Evolutionary conservation across 2,329 filamentous ascomycete species (phyloP).

Genomic region (Cladophialophora yegresii): DNA sequence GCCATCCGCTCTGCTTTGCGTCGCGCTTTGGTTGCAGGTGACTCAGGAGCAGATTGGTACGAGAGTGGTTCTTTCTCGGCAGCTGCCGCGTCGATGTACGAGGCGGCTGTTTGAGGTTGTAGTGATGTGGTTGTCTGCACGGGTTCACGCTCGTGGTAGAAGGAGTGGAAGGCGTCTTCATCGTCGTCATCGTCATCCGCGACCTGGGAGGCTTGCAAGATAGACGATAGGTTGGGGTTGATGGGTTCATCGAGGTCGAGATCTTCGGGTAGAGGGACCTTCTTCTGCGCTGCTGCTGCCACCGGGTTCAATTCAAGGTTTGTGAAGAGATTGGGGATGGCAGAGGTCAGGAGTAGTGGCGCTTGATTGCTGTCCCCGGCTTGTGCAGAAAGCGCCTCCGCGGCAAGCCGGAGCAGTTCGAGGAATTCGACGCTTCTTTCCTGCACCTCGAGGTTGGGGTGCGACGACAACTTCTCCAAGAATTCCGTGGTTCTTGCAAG

Average conservation of each 20-base stretch:
- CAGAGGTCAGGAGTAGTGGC: conserved; percentile 83
- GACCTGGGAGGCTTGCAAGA: conserved; percentile 59
- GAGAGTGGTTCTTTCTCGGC: conserved; percentile 37
- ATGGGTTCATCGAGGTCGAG: conserved; percentile 81
- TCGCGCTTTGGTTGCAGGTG: conserved; percentile 68
- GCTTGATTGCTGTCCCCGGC: conserved; percentile 54
- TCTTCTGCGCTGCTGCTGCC: conserved; percentile 75
- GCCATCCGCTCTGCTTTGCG: conserved; percentile 76
- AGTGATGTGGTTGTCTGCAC: conserved; percentile 31
- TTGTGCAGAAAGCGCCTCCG: conserved; percentile 63
- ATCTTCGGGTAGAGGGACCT: conserved; percentile 75
- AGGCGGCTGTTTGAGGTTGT: conserved; percentile 21
- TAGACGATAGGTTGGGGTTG: conserved; percentile 68
- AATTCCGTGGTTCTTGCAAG: conserved; percentile 80
- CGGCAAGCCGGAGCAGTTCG: conserved; percentile 82
- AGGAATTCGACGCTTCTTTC: conserved; percentile 91
- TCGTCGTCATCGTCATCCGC: conserved; percentile 49
- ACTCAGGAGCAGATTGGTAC: conserved; percentile 61
- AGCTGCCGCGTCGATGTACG: conserved; percentile 15
- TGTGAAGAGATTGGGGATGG: conserved; percentile 81
- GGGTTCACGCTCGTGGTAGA: conserved; percentile 45
- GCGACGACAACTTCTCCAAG: conserved; percentile 73
- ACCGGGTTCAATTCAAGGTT: conserved; percentile 92
- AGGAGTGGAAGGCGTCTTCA: conserved; percentile 49
- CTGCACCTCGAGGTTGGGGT: conserved; percentile 90